phyloP scores from a whole-genome alignment of 1,284 basidiomycete genomes.

The Puccinia triticina region DNA sequence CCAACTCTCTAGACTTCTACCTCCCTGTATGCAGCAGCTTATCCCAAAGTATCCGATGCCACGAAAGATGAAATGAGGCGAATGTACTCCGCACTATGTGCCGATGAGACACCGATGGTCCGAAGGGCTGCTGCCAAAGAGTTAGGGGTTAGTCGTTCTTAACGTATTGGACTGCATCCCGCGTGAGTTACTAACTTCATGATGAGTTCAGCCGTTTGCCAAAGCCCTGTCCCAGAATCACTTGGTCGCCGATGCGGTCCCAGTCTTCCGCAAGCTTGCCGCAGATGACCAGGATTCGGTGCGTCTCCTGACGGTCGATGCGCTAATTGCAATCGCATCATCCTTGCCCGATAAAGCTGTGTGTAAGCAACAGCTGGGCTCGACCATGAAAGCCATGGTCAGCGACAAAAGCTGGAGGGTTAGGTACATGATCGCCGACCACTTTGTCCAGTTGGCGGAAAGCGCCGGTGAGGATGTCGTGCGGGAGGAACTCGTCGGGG shows the following conservation, averaged over 20 bases:
- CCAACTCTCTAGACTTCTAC: constrained; percentile 86
- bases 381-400: constrained; percentile 78
- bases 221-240: constrained; percentile 61
- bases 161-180: not conserved
- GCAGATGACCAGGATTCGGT: constrained; percentile 98
- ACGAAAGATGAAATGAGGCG: constrained; percentile 88
- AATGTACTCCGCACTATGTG: constrained; percentile 78
- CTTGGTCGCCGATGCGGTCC: constrained; percentile 78
- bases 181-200: not conserved
- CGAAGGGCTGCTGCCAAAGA: constrained; percentile 93
- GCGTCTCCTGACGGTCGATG: constrained; percentile 90
- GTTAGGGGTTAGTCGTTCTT: constrained; percentile 74
- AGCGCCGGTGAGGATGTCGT: constrained; percentile 88
- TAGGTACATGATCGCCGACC: constrained; percentile 96
- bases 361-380: constrained; percentile 79
- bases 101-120: constrained; percentile 99
- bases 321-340: constrained; percentile 87
- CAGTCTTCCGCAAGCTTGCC: constrained; percentile 91
- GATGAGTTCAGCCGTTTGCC: constrained; percentile 55
- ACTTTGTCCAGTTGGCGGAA: constrained; percentile 96
- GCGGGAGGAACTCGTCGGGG: constrained; percentile 87
- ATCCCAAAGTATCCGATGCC: constrained; percentile 72
- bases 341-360: constrained; percentile 82
- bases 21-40: constrained; percentile 90
- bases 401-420: constrained; percentile 98